Base-by-base conservation (phyloP, 495 filamentous ascomycete genomes). In the Aspergillus ellipticus region DNA sequence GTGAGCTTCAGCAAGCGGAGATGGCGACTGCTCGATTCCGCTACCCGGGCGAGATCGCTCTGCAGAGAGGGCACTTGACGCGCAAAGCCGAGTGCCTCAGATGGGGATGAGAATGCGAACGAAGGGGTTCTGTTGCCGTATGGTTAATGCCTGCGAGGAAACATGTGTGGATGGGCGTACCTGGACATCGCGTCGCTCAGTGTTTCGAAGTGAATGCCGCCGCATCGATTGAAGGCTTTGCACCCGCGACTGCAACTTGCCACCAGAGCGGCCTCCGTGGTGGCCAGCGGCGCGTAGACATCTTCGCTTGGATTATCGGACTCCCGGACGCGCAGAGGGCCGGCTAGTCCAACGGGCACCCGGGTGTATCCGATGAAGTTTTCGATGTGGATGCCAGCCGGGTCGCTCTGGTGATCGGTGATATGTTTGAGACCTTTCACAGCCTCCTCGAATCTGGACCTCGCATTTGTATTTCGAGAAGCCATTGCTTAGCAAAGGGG, bases 201-300 rank as follows among this genome's bases (percentile, higher is more conserved):
- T 11, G 53, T 11, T 11, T 61, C 47, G 31, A 57, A 51, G 19
- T 55, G 54, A 22, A 57, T 13, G 3, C 51, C 59, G 21, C 59
- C 54, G 39, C 35, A 22, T 4, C 15, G 21, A 21, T 24, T 61
- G 24, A 61, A 52, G 1, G 48, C 35, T 22, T 61, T 61, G 28
- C 43, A 29, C 9, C 59, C 59, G 10, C 59, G 54, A 17, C 45
- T 50, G 54, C 59, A 61, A 11, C 59, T 61, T 2, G 59, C 59
- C 6, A 57, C 48, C 11, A 61, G 33, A 6, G 59, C 49, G n/a
- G 54, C 42, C 47, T 61, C 54, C 9, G 42, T 50, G 26, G 59
- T 61, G 24, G 54, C 59, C 22, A 61, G 45, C 20, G 59, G 59
- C 15, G 54, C 59, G 29, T 51, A 47, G 3, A 21, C 41, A 2